Base-by-base conservation (phyloP, 1,284 basidiomycete species). In the Dichomitus squalens region DNA sequence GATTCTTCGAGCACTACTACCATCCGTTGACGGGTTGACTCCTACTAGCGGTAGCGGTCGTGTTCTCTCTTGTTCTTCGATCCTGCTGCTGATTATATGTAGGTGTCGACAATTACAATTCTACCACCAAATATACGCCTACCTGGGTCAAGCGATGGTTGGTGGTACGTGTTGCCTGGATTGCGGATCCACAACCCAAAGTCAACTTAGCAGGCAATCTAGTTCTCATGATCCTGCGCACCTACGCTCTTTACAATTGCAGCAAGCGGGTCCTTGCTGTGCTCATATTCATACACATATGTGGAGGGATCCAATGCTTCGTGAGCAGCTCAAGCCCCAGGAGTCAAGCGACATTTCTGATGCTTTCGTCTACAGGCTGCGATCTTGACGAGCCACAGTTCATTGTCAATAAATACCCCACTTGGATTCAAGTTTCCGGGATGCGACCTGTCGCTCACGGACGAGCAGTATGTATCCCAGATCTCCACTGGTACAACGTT, bases 231-330 rank as follows among this genome's bases (percentile, higher is more conserved):
- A 58, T 58, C 14, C 36, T 63, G 8, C 58, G 61, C 3, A 64
- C 61, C 20, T 64, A 60, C 23, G 64, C 64, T 16, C 49, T 65
- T 18, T 64, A 65, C 55, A 57, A 61, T 29, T 50, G 61, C 29
- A 61, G 51, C 47, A 61, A 61, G n/a, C 43, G 52, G 6, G 54
- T 65, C 23, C 52, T 65, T 9, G 43, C 39, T 0, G 7, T 57
- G 18, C 57, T 65, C 20, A 31, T 60, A 12, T 27, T 33, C 16
- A 54, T 59, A 51, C 46, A 60, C 23, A 9, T 59, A 2, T 50
- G 52, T 3, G 60, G 58, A 8, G 54, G 18, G 2, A 50, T 60
- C 8, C 56, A 58, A 20, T 53, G 53, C 18, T 29, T 58, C 5
- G 52, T 60, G 16, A 31, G 55, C 52, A 12, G n/a, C 7, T 14